These are phyloP conservation scores for Hypsizygus marmoreus DNA, from an alignment of 768 basidiomycete species.

Conservation along the genomic window DNA sequence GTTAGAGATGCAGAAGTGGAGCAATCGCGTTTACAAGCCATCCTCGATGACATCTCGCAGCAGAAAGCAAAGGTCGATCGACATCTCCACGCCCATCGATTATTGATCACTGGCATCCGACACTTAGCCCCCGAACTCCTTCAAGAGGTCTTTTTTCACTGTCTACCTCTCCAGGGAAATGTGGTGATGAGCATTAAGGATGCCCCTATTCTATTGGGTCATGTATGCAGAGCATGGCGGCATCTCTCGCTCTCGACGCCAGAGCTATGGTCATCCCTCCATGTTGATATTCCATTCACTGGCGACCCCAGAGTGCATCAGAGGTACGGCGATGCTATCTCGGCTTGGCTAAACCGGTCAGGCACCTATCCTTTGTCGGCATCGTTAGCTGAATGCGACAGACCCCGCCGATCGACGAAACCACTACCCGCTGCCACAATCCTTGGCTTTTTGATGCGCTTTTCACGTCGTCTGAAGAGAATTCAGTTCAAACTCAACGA, in stretches of 20 bases:
- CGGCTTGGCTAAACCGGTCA: not conserved
- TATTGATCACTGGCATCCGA: not conserved
- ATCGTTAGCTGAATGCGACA: not conserved
- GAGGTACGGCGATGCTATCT: not conserved
- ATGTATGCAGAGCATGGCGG: conserved; percentile 23
- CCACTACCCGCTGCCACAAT: not conserved
- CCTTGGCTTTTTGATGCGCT: not conserved
- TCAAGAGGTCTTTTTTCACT: conserved; percentile 12
- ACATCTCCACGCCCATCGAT: not conserved
- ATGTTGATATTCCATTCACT: conserved; percentile 9
- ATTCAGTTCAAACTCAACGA: not conserved
- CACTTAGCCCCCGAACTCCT: conserved; percentile 1
- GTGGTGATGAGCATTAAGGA: conserved; percentile 12
- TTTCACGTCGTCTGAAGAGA: not conserved
- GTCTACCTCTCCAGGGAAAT: conserved; percentile 18
- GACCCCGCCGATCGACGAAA: not conserved
- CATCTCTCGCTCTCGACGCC: conserved; percentile 21
- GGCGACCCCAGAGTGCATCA: no score
- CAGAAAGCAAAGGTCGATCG: not conserved
- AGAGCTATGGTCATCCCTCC: conserved; percentile 23
- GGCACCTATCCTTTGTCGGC: not conserved
- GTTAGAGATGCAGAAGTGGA: not conserved
- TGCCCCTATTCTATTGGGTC: conserved; percentile 22
- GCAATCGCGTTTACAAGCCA: not conserved
- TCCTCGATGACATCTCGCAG: not conserved